A percentile compares a stretch with the other conserved stretches of the same genome.
Conservation (phyloP, 495 filamentous ascomycete genomes). For the Penicillium diatomitis region DNA sequence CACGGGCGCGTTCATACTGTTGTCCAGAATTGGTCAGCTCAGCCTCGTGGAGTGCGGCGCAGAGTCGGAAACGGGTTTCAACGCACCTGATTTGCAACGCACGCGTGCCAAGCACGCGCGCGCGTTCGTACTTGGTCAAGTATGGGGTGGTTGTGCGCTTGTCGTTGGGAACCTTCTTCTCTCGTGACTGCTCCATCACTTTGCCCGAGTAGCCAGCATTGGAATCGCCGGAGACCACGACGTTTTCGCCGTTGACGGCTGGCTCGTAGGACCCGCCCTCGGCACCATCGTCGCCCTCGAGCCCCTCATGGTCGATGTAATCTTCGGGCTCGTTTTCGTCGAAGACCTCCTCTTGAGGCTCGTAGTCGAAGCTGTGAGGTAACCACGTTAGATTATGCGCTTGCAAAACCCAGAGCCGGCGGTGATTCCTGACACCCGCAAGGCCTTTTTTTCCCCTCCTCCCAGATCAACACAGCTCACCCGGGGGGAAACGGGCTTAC, state of each 20-base stretch:
- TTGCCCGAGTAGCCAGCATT: constrained; percentile 48
- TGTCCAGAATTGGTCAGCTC: constrained; percentile 6
- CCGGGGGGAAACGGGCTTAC: constrained; percentile 15
- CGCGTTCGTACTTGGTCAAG: constrained; percentile 98
- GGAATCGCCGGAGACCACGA: constrained; percentile 68
- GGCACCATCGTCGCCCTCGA: constrained; percentile 29
- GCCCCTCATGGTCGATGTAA: constrained; percentile 38
- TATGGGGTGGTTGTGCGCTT: constrained; percentile 90
- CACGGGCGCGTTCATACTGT: constrained; percentile 94
- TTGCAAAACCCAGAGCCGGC: constrained; percentile 1
- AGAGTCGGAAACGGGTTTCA: not conserved
- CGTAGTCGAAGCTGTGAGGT: constrained; percentile 40
- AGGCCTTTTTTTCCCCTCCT: constrained; percentile 3
- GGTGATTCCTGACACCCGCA: not conserved
- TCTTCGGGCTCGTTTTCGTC: constrained; percentile 59
- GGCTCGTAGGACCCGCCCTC: constrained; percentile 42
- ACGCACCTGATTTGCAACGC: constrained; percentile 91
- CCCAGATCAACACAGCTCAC: not conserved
- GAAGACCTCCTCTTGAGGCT: constrained; percentile 49
- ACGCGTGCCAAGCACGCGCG: constrained; percentile 83
- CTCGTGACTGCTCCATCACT: constrained; percentile 56
- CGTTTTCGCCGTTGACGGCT: constrained; percentile 42
- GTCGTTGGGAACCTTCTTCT: constrained; percentile 85
- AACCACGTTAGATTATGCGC: constrained; percentile 7
- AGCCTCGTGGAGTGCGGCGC: not conserved